phyloP scores from a whole-genome alignment of 192 early-diverging fungal genomes.

The Dissophora ornata region DNA sequence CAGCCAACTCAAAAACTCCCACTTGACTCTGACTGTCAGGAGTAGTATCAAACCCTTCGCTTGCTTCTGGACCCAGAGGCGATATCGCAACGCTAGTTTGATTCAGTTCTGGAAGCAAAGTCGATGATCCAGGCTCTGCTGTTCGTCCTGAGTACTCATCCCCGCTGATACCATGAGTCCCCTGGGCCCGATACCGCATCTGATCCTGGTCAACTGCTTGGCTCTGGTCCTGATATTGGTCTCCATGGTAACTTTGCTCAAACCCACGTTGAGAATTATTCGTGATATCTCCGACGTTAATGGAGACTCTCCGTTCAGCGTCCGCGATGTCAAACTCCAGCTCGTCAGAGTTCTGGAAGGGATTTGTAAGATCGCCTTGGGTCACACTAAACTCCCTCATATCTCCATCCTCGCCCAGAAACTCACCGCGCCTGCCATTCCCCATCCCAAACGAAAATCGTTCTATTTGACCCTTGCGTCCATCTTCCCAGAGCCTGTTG shows the following conservation, averaged over 20 bases:
- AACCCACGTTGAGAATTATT: constrained; percentile 1
- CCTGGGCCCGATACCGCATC: neutral
- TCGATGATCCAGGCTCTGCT: neutral
- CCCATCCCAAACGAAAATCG: constrained; percentile 18
- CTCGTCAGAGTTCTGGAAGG: neutral
- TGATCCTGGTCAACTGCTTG: constrained; percentile 8
- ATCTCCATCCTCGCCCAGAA: constrained; percentile 8
- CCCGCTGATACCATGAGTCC: no score
- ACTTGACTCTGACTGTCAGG: no score
- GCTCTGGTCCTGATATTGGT: no score
- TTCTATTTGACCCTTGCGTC: neutral
- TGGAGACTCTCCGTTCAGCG: neutral
- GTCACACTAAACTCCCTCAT: constrained; percentile 10
- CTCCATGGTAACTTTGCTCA: constrained; percentile 1
- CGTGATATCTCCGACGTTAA: constrained; percentile 24
- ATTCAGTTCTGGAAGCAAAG: no score
- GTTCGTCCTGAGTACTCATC: neutral
- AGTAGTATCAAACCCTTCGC: no score
- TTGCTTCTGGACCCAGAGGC: no score
- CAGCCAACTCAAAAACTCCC: no score
- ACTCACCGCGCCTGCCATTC: no score
- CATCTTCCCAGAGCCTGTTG: constrained; percentile 39
- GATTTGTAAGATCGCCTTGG: constrained; percentile 25
- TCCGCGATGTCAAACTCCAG: neutral
- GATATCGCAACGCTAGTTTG: neutral